These are phyloP conservation scores for Aspergillus awamori DNA, from an alignment of 2,329 filamentous ascomycete genomes.

Conservation along the genomic window DNA sequence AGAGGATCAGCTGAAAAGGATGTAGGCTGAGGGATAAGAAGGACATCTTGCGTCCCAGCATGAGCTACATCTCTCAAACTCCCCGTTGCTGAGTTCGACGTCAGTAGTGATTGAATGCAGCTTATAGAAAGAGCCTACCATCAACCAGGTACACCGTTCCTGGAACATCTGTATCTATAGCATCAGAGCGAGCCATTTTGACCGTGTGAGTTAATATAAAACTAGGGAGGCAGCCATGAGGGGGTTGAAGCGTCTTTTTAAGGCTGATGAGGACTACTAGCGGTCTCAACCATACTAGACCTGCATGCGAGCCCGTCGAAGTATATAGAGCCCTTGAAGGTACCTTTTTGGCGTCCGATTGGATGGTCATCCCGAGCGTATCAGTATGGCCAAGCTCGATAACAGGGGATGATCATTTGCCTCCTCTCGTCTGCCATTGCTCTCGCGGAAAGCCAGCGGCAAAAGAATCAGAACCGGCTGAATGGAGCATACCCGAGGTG, in stretches of 20 bases:
- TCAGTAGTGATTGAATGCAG: neutral
- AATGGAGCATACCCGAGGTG: neutral
- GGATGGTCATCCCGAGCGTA: slow-evolving; percentile 1
- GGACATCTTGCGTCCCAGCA: slow-evolving; percentile 30
- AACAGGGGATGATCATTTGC: slow-evolving; percentile 1
- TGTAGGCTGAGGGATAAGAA: slow-evolving; percentile 39
- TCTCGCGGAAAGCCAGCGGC: neutral
- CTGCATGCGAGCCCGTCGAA: neutral
- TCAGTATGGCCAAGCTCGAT: slow-evolving; percentile 7
- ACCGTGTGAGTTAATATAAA: neutral
- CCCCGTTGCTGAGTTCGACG: slow-evolving; percentile 17
- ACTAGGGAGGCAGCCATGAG: neutral
- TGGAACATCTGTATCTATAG: slow-evolving; percentile 32
- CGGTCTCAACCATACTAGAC: neutral
- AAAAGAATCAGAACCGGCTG: neutral
- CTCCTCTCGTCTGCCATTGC: neutral
- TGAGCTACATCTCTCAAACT: slow-evolving; percentile 27
- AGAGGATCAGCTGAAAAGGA: slow-evolving; percentile 35
- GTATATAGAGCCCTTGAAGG: neutral
- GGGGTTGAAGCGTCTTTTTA: slow-evolving; percentile 3
- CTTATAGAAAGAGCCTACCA: slow-evolving; percentile 19
- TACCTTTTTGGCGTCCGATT: neutral
- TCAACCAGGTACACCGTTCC: slow-evolving; percentile 41
- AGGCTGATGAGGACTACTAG: neutral
- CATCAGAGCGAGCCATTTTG: slow-evolving; percentile 24